A percentile compares a stretch with the other conserved stretches of the same genome.
Conservation (phyloP, 352 stramenopile genomes). For the Phytophthora chlamydospora region DNA sequence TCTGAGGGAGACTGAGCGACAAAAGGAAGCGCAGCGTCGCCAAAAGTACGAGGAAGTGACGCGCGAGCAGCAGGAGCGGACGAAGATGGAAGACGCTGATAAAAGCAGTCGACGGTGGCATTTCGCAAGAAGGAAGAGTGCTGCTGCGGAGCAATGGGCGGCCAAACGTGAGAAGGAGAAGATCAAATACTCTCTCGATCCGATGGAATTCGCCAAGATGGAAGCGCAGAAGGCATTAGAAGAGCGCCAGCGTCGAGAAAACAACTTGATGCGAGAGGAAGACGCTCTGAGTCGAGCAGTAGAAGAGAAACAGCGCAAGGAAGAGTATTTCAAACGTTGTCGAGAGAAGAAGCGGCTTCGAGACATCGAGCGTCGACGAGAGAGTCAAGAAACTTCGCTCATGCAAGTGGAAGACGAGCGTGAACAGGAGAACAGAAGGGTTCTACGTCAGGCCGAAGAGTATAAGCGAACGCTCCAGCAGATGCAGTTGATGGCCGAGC, state of each 20-base stretch:
- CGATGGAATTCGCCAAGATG: slow-evolving; percentile 56
- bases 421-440: slow-evolving; percentile 17
- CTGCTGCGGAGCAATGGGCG: slow-evolving; percentile 45
- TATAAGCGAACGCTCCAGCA: slow-evolving; percentile 43
- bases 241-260: slow-evolving; percentile 61
- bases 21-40: slow-evolving; percentile 33
- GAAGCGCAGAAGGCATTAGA: slow-evolving; percentile 45
- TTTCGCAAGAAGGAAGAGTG: slow-evolving; percentile 49
- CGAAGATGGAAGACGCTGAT: slow-evolving; percentile 48
- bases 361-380: slow-evolving; percentile 34
- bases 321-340: slow-evolving; percentile 47
- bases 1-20: background rate
- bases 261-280: slow-evolving; percentile 49
- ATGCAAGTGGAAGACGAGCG: slow-evolving; percentile 60
- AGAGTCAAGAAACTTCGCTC: slow-evolving; percentile 35
- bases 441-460: slow-evolving; percentile 27
- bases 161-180: slow-evolving; percentile 55
- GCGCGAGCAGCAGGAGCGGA: slow-evolving; percentile 38
- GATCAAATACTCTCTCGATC: slow-evolving; percentile 56
- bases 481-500: slow-evolving; percentile 53
- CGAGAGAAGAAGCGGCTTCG: slow-evolving; percentile 39
- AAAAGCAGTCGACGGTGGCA: slow-evolving; percentile 40
- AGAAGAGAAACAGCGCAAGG: slow-evolving; percentile 46
- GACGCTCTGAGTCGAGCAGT: slow-evolving; percentile 35
- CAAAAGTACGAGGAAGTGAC: slow-evolving; percentile 49